Conservation (phyloP, 2,329 filamentous ascomycete genomes). For the Botrytis pseudocinerea region DNA sequence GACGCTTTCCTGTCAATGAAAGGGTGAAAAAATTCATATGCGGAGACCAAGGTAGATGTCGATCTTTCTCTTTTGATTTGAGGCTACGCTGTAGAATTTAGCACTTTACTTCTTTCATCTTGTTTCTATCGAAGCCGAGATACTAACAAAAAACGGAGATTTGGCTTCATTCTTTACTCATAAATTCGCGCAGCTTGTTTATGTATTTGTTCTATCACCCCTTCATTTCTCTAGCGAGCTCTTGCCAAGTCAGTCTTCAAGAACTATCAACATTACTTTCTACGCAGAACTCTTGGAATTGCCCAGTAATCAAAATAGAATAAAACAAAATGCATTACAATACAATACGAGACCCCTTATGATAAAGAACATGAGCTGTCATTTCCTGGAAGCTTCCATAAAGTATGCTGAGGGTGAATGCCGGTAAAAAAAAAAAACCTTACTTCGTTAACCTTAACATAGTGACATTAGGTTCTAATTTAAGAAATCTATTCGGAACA, state of each 20-base stretch:
- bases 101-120: neutral
- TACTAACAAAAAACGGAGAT: neutral
- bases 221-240: neutral
- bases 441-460: neutral
- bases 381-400: neutral
- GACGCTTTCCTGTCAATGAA: neutral
- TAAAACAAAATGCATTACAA: neutral
- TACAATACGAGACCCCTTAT: neutral
- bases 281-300: neutral
- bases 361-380: neutral
- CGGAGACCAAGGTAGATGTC: neutral
- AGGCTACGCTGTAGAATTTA: neutral
- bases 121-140: neutral
- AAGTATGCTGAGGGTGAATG: neutral
- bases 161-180: neutral
- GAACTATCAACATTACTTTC: neutral
- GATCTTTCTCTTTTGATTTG: neutral
- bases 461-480: neutral
- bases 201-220: neutral
- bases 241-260: neutral
- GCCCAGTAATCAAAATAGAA: neutral
- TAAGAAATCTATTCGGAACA: neutral
- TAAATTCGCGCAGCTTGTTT: too few species aligned
- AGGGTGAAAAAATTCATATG: neutral
- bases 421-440: neutral